A percentile compares a stretch with the other conserved stretches of the same genome.
phyloP scores from a whole-genome alignment of 129 eudicot species.

The Pulicaria dysenterica region DNA sequence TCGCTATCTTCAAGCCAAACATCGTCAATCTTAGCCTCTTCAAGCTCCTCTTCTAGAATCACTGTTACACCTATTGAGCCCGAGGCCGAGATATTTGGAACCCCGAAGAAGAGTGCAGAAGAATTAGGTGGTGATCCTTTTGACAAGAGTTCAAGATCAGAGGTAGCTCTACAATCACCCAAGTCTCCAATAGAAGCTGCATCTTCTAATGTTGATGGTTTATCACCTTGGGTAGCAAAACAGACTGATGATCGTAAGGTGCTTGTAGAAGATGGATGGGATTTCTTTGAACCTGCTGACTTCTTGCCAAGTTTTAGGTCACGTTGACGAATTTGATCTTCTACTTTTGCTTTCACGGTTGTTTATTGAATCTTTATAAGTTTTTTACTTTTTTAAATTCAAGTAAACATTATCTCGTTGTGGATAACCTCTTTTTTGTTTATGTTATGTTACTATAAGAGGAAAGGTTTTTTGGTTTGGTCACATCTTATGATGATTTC shows the following conservation, averaged over 20 bases:
- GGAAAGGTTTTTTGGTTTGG: background rate
- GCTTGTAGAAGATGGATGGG: conserved; percentile 75
- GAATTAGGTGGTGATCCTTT: conserved; percentile 18
- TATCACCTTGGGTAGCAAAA: conserved; percentile 21
- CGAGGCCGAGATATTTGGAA: conserved; percentile 27
- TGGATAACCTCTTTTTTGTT: conserved; percentile 20
- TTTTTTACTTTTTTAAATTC: too few relatives aligned
- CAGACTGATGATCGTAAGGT: conserved; percentile 25
- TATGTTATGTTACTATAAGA: background rate
- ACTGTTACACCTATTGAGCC: conserved; percentile 20
- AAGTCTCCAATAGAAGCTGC: conserved; percentile 20
- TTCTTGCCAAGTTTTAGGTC: background rate
- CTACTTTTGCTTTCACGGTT: background rate
- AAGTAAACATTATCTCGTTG: background rate
- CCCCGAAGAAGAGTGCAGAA: conserved; percentile 24
- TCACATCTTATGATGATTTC: too few relatives aligned
- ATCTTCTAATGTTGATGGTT: background rate
- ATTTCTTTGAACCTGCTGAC: conserved; percentile 41
- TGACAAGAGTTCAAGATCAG: conserved; percentile 11
- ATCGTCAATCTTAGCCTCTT: conserved; percentile 45
- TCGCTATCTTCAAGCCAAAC: conserved; percentile 57
- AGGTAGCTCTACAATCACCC: conserved; percentile 6
- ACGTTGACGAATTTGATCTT: background rate
- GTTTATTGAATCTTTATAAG: background rate
- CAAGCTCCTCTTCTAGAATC: conserved; percentile 53